These are phyloP conservation scores for Paecilomyces dactylethromorphus DNA, from an alignment of 2,329 filamentous ascomycete genomes.

Conservation along the genomic window DNA sequence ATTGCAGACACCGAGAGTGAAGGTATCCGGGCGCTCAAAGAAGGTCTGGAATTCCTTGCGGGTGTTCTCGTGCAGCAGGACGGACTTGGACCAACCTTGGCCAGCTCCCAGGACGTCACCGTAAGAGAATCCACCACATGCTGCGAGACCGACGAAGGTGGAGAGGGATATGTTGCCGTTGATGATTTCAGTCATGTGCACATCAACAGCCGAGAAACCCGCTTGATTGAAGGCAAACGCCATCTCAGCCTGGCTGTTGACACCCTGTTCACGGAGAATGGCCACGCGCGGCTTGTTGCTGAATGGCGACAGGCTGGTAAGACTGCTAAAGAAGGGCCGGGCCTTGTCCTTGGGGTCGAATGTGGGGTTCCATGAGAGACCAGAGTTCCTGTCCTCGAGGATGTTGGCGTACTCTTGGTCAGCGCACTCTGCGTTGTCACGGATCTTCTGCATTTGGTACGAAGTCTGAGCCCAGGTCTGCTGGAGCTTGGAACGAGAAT, in stretches of 20 bases:
- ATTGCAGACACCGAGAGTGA: constrained; percentile 91
- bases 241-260: constrained; percentile 96
- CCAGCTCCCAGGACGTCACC: constrained; percentile 90
- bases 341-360: constrained; percentile 74
- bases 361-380: constrained; percentile 74
- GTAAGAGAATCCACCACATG: constrained; percentile 96
- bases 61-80: constrained; percentile 72
- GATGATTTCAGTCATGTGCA: constrained; percentile 92
- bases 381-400: constrained; percentile 68
- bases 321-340: constrained; percentile 59
- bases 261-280: constrained; percentile 89
- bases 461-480: constrained; percentile 85
- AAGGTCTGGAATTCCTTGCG: constrained; percentile 75
- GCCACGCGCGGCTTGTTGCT: constrained; percentile 69
- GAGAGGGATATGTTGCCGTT: constrained; percentile 71
- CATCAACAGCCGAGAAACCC: constrained; percentile 84
- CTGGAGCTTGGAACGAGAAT: constrained; percentile 68
- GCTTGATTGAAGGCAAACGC: constrained; percentile 90
- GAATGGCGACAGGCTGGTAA: constrained; percentile 52
- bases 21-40: constrained; percentile 84
- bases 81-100: constrained; percentile 91
- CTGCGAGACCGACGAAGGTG: constrained; percentile 80
- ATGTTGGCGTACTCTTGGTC: constrained; percentile 76
- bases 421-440: constrained; percentile 82
- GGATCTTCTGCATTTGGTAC: constrained; percentile 79